phyloP scores from a whole-genome alignment of 768 basidiomycete genomes.

The Suillus subluteus region DNA sequence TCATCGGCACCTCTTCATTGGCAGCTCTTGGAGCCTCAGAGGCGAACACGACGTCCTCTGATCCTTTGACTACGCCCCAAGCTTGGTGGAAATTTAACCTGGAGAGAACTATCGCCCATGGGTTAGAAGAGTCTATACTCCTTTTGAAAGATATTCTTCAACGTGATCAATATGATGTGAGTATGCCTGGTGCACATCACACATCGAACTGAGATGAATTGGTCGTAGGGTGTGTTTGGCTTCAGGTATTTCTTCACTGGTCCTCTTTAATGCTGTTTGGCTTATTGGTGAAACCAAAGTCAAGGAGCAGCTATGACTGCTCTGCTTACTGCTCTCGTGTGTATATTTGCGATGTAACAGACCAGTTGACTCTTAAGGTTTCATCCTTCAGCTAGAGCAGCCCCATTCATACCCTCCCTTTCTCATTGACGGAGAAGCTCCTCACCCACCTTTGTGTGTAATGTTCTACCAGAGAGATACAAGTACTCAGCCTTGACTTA shows the following conservation, averaged over 20 bases:
- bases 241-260: constrained; percentile 56
- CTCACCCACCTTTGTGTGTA: constrained; percentile 76
- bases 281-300: constrained; percentile 38
- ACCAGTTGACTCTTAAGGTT: constrained; percentile 10
- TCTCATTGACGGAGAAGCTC: constrained; percentile 61
- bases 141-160: constrained; percentile 59
- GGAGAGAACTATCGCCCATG: constrained; percentile 52
- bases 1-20: constrained; percentile 38
- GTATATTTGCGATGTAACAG: constrained; percentile 25
- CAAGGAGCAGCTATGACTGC: constrained; percentile 83
- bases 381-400: constrained; percentile 49
- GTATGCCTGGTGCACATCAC: constrained; percentile 23
- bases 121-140: constrained; percentile 61
- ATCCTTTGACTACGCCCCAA: constrained; percentile 60
- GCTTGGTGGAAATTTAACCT: constrained; percentile 72
- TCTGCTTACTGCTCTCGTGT: constrained; percentile 67
- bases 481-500: constrained; percentile 27
- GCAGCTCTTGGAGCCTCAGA: constrained; percentile 47
- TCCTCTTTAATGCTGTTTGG: background rate
- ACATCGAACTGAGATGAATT: background rate
- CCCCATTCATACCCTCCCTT: constrained; percentile 60
- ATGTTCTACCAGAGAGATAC: background rate
- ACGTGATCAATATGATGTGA: constrained; percentile 66
- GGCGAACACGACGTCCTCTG: constrained; percentile 34
- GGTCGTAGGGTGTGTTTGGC: constrained; percentile 70